These are phyloP conservation scores for Starmerella apis DNA, from an alignment of 805 yeast species.

Conservation along the genomic window DNA sequence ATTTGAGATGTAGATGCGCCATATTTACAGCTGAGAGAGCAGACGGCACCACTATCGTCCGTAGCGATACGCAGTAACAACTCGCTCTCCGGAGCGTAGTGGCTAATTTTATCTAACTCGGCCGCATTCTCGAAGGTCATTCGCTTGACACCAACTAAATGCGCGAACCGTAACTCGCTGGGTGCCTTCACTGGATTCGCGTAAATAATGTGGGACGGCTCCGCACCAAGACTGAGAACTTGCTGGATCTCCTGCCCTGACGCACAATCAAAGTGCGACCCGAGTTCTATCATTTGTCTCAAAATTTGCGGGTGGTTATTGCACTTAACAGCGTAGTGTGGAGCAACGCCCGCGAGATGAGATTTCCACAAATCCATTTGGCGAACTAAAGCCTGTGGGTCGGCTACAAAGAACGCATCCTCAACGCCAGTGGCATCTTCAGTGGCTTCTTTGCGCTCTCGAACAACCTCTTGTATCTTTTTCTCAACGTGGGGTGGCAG, in stretches of 20 bases:
- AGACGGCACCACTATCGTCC: constrained; percentile 78
- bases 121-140: constrained; percentile 86
- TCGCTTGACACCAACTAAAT: constrained; percentile 43
- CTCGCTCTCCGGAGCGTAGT: constrained; percentile 57
- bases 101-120: constrained; percentile 64
- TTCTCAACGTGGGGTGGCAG: background rate
- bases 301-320: constrained; percentile 62
- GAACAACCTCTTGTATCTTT: background rate
- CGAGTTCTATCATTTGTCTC: constrained; percentile 45
- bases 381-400: constrained; percentile 59
- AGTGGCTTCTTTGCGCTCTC: constrained; percentile 2
- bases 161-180: constrained; percentile 66
- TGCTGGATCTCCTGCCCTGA: constrained; percentile 71
- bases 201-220: constrained; percentile 61
- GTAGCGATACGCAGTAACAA: constrained; percentile 75
- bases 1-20: constrained; percentile 63
- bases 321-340: constrained; percentile 93
- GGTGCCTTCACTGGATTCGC: constrained; percentile 93
- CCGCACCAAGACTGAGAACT: constrained; percentile 41
- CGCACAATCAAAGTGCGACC: constrained; percentile 87
- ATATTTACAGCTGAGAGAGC: constrained; percentile 77
- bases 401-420: constrained; percentile 81
- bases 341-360: constrained; percentile 62
- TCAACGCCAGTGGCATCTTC: constrained; percentile 33
- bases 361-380: constrained; percentile 54